These are phyloP conservation scores for Coemansia sp. DNA, from an alignment of 192 early-diverging fungal species.

Conservation along the genomic window DNA sequence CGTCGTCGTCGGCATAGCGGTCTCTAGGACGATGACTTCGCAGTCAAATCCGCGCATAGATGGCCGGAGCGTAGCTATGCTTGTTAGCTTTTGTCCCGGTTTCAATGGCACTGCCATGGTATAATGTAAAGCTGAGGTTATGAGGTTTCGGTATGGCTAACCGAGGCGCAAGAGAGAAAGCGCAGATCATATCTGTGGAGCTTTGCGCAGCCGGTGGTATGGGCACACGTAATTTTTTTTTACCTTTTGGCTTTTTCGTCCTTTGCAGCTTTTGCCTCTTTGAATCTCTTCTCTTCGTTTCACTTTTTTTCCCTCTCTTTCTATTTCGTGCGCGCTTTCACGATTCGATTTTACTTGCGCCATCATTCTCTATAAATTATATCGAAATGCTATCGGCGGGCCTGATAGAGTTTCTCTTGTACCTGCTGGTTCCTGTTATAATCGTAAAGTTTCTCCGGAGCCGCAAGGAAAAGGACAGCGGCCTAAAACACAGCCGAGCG, in stretches of 20 bases:
- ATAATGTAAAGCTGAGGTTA: background rate
- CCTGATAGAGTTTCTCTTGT: constrained; percentile 36
- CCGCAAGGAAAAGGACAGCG: constrained; percentile 21
- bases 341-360: background rate
- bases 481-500: constrained; percentile 13
- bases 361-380: background rate
- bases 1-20: constrained; percentile 53
- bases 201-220: background rate
- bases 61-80: constrained; percentile 56
- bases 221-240: background rate
- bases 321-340: background rate
- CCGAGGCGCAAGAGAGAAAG: background rate
- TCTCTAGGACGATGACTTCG: constrained; percentile 66
- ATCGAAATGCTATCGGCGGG: constrained; percentile 31
- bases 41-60: constrained; percentile 61
- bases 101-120: constrained; percentile 35
- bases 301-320: background rate
- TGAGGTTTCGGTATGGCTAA: background rate
- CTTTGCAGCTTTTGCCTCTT: background rate
- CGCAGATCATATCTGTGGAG: background rate
- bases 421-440: constrained; percentile 35
- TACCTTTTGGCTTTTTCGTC: too few relatives aligned
- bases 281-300: background rate
- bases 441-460: constrained; percentile 31
- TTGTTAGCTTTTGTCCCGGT: constrained; percentile 43